Conservation (phyloP, 805 yeast genomes). For the Hanseniaspora valbyensis region DNA sequence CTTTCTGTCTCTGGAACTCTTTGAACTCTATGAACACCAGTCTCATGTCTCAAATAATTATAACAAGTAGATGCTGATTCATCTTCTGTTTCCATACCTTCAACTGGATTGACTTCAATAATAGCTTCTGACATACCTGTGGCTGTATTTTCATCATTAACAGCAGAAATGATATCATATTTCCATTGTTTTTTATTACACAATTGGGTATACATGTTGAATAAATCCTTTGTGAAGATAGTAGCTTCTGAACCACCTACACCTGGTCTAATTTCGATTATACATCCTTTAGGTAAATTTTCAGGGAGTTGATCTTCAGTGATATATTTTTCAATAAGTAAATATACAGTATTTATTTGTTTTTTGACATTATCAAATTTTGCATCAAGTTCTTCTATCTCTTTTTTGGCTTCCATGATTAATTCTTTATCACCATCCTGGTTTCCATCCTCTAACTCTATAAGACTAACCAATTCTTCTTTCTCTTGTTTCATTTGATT, state of each 20-base stretch:
- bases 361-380: conserved; percentile 33
- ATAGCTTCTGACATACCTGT: conserved; percentile 69
- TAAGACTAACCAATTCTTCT: conserved; percentile 30
- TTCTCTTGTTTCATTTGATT: background rate
- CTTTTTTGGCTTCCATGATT: conserved; percentile 50
- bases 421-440: conserved; percentile 21
- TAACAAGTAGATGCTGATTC: conserved; percentile 74
- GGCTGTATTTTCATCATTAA: conserved; percentile 43
- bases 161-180: conserved; percentile 45
- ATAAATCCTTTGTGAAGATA: conserved; percentile 68
- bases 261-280: conserved; percentile 85
- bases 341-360: conserved; percentile 39
- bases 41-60: conserved; percentile 63
- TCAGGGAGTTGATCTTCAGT: conserved; percentile 34
- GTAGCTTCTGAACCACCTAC: conserved; percentile 93
- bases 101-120: conserved; percentile 35
- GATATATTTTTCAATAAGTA: conserved; percentile 69
- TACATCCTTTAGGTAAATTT: conserved; percentile 43
- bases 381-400: conserved; percentile 41
- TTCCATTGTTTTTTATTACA: conserved; percentile 61
- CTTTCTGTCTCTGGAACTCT: conserved; percentile 87
- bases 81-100: too few species aligned
- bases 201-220: conserved; percentile 69
- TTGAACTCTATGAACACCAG: conserved; percentile 95
- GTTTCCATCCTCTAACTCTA: conserved; percentile 35